These are phyloP conservation scores for Mortierella sp. DNA, from an alignment of 371 early-diverging fungal genomes.

Conservation along the genomic window DNA sequence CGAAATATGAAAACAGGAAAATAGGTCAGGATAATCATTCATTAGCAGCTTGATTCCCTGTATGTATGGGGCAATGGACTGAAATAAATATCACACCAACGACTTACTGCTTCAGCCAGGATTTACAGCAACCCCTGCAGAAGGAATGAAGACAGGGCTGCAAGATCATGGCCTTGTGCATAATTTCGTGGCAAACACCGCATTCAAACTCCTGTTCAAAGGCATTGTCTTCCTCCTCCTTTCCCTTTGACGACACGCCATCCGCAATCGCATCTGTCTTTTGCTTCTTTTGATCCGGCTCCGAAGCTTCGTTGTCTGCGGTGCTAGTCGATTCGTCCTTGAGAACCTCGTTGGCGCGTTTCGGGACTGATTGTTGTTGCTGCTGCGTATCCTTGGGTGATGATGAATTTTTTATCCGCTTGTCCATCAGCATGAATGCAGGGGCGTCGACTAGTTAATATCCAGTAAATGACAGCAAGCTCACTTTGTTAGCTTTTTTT, in stretches of 20 bases:
- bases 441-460: constrained; percentile 1
- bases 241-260: not conserved
- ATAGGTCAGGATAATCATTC: not conserved
- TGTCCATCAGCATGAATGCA: constrained; percentile 42
- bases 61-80: not conserved
- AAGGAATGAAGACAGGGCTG: constrained; percentile 55
- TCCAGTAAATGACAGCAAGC: not conserved
- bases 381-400: constrained; percentile 11
- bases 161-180: constrained; percentile 42
- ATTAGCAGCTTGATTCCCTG: too few relatives aligned
- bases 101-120: constrained; percentile 37
- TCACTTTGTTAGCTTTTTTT: not conserved
- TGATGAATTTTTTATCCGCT: constrained; percentile 7
- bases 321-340: not conserved
- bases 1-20: not conserved
- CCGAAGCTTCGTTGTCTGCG: not conserved
- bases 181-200: constrained; percentile 52
- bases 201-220: constrained; percentile 58
- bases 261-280: constrained; percentile 12
- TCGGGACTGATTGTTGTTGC: not conserved
- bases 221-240: constrained; percentile 27
- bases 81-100: not conserved
- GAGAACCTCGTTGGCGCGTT: constrained; percentile 5
- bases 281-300: constrained; percentile 23
- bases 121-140: constrained; percentile 50